Evolutionary conservation across 176 grass and related monocot genomes (phyloP).

Genomic region (Cenchrus americanus): DNA sequence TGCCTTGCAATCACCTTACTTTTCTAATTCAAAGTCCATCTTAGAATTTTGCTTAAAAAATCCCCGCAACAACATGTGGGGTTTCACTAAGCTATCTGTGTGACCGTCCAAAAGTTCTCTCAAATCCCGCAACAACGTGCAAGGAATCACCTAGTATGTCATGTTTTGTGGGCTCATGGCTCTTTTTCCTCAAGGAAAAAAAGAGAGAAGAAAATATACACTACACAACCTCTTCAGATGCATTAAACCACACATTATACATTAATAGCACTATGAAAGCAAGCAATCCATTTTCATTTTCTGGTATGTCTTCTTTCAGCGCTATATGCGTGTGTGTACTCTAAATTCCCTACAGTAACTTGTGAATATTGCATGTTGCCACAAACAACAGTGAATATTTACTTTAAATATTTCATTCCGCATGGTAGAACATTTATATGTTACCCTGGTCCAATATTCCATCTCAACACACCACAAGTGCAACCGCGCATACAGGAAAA

Average conservation of each 20-base stretch:
- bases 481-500: neutral
- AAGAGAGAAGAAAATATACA: too few species aligned
- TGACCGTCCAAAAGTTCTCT: too few species aligned
- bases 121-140: too few species aligned
- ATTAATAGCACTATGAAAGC: too few species aligned
- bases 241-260: too few species aligned
- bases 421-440: neutral
- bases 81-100: too few species aligned
- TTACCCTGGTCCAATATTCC: neutral
- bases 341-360: slow-evolving; percentile 15
- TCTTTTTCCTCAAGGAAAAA: neutral
- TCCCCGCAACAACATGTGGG: too few species aligned
- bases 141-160: neutral
- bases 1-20: too few species aligned
- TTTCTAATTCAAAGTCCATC: too few species aligned
- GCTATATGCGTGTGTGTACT: neutral
- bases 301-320: neutral
- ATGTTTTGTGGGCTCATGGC: neutral
- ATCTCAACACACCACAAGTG: neutral
- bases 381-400: neutral
- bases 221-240: too few species aligned
- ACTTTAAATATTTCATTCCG: neutral
- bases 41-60: too few species aligned
- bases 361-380: neutral
- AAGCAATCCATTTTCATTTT: too few species aligned